Evolutionary conservation across 768 basidiomycete genomes (phyloP).

Genomic region (Kwoniella europaea): DNA sequence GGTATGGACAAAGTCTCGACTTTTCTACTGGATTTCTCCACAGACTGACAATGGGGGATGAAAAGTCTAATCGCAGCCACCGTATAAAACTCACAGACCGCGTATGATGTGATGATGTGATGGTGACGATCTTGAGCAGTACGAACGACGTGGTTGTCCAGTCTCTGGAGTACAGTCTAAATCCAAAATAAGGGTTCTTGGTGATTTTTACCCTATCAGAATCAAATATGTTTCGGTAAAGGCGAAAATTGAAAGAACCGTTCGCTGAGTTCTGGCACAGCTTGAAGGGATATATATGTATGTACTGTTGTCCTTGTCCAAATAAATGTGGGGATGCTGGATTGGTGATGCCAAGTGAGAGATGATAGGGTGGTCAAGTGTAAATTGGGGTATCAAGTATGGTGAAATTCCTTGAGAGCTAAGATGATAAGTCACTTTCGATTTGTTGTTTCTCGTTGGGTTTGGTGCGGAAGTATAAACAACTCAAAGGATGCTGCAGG

Average conservation of each 20-base stretch:
- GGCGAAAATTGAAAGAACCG: background rate
- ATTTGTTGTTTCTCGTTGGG: too few species aligned
- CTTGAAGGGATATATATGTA: background rate
- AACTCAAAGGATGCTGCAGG: background rate
- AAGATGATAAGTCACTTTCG: too few species aligned
- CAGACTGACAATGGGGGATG: background rate
- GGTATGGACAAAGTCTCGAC: slow-evolving; percentile 1
- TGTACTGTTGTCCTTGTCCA: too few species aligned
- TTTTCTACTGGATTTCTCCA: background rate
- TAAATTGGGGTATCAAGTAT: slow-evolving; percentile 1
- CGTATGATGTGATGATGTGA: slow-evolving; percentile 1
- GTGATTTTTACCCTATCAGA: background rate
- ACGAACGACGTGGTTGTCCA: background rate
- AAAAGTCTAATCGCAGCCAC: slow-evolving; percentile 4
- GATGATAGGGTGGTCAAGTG: background rate
- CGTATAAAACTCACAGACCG: slow-evolving; percentile 10
- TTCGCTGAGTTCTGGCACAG: background rate
- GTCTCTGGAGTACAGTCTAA: background rate
- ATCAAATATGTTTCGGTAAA: background rate
- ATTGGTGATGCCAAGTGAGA: background rate
- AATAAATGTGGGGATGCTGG: background rate
- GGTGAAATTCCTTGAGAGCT: background rate
- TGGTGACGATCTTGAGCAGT: background rate
- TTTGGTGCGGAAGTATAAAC: background rate
- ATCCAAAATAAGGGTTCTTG: background rate